Evolutionary conservation across 208 protist genomes (phyloP).

Genomic region (Lotmaria passim): DNA sequence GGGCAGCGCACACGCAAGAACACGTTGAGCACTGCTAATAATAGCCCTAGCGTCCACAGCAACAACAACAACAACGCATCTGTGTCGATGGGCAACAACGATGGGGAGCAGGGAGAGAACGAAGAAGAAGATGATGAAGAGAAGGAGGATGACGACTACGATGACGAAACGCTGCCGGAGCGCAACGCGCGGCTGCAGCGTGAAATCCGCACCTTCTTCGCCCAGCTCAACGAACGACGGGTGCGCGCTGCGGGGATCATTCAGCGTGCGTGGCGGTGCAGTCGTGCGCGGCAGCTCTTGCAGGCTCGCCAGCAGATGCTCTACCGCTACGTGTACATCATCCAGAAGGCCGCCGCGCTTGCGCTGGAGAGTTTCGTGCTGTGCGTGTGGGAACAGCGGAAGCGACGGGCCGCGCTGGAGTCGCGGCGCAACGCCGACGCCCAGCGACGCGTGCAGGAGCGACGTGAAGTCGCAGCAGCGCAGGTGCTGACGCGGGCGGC

Average conservation of each 20-base stretch:
- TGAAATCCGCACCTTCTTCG: constrained; percentile 59
- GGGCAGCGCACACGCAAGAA: not conserved
- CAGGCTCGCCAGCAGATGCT: constrained; percentile 62
- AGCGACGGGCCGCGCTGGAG: constrained; percentile 20
- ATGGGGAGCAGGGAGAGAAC: not conserved
- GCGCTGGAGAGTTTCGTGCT: constrained; percentile 58
- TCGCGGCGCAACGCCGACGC: not conserved
- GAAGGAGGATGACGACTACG: constrained; percentile 46
- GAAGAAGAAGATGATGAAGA: constrained; percentile 23
- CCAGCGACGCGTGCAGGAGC: constrained; percentile 36
- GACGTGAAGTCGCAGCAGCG: constrained; percentile 21
- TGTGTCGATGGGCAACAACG: not conserved
- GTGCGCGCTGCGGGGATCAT: constrained; percentile 49
- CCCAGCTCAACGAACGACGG: constrained; percentile 41
- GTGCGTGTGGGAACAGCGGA: constrained; percentile 34
- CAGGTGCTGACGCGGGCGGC: constrained; percentile 40
- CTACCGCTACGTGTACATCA: constrained; percentile 58
- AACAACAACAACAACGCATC: not conserved
- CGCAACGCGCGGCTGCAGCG: constrained; percentile 61
- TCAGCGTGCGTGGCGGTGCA: constrained; percentile 71
- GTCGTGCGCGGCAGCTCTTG: constrained; percentile 50
- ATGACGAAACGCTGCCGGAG: constrained; percentile 67
- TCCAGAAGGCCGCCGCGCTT: constrained; percentile 68
- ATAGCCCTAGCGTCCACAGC: too few species aligned
- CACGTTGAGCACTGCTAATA: not conserved